Conservation (phyloP, 768 basidiomycete genomes). For the Boletus fagicola region DNA sequence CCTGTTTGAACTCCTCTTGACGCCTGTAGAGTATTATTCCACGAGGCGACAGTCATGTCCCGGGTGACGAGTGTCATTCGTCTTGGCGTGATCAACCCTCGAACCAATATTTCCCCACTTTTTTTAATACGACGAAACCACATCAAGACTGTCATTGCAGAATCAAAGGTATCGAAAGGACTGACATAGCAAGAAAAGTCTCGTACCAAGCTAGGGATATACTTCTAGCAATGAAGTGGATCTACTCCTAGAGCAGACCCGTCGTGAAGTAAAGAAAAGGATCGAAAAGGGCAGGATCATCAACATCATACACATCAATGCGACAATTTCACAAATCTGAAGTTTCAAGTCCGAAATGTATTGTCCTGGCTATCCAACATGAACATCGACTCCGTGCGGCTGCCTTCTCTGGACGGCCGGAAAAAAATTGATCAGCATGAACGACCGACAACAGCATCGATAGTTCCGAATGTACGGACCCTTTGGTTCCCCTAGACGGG, state of each 20-base stretch:
- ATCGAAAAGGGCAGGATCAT: neutral
- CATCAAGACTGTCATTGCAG: neutral
- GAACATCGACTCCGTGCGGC: neutral
- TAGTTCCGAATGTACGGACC: neutral
- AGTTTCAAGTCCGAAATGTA: neutral
- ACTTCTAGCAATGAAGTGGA: neutral
- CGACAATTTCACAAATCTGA: neutral
- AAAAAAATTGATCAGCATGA: neutral
- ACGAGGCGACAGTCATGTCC: neutral
- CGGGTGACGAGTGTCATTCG: neutral
- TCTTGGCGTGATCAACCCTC: neutral
- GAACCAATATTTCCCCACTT: neutral
- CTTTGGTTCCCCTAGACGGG: conserved; percentile 2
- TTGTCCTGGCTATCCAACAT: neutral
- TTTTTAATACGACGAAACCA: neutral
- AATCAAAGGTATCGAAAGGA: neutral
- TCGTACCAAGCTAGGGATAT: neutral
- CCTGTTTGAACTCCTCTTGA: neutral
- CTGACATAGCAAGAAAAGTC: neutral
- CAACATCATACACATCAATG: neutral
- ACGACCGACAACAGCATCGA: neutral
- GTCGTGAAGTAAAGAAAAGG: neutral
- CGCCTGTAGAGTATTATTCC: neutral
- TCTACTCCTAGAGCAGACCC: neutral
- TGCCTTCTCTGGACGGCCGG: neutral